Conservation (phyloP, 345 rosid genomes). For the Toxicodendron radicans region DNA sequence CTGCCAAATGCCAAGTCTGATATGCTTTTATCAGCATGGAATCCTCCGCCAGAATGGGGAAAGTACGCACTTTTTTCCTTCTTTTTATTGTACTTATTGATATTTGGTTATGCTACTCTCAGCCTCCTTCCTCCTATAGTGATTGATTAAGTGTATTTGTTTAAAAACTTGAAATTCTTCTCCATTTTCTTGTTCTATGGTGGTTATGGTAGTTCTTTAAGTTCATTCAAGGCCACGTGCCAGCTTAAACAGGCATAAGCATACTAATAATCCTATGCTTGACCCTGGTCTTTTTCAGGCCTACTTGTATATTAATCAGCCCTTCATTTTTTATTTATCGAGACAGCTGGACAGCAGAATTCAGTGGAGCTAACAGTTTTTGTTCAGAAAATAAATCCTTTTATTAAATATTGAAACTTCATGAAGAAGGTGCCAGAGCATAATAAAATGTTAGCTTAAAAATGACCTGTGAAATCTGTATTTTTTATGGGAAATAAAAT, state of each 20-base stretch:
- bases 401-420: not conserved
- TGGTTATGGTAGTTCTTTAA: not conserved
- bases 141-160: not conserved
- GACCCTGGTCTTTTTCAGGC: not conserved
- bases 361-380: not conserved
- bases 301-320: not conserved
- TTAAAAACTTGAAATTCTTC: not conserved
- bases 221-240: not conserved
- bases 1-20: conserved; percentile 77
- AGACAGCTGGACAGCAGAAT: not conserved
- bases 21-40: conserved; percentile 95
- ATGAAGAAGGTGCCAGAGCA: not conserved
- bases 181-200: not conserved
- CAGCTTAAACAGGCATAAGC: not conserved
- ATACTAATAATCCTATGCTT: not conserved
- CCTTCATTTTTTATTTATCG: not conserved
- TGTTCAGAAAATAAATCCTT: not conserved
- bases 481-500: not conserved
- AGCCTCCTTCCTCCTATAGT: no score
- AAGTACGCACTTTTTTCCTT: conserved; percentile 51
- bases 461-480: not conserved
- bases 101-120: not conserved
- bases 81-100: conserved; percentile 14
- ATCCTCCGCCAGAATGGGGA: conserved; percentile 98
- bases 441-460: not conserved